Conservation (phyloP, 495 filamentous ascomycete species). For the Aspergillus baeticus region DNA sequence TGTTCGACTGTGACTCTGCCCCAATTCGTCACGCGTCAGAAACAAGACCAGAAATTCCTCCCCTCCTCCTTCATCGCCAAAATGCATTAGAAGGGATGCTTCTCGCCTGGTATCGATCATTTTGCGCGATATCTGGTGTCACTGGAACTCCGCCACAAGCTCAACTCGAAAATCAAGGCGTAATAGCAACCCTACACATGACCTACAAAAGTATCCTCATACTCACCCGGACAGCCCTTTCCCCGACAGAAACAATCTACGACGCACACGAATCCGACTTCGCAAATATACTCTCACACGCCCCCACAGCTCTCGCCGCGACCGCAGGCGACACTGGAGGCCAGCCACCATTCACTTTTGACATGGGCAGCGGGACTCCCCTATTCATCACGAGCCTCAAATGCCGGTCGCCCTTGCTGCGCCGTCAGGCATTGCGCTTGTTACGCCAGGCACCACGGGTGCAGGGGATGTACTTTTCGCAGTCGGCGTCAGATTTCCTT, state of each 20-base stretch:
- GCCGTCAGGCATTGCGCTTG: slow-evolving; percentile 41
- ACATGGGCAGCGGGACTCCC: slow-evolving; percentile 49
- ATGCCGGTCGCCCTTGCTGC: slow-evolving; percentile 44
- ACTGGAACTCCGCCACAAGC: neutral
- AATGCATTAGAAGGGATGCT: neutral
- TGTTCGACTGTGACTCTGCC: slow-evolving; percentile 1
- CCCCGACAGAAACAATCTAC: slow-evolving; percentile 7
- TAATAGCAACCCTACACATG: neutral
- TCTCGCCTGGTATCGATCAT: neutral
- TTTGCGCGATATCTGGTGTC: neutral
- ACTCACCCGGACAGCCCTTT: neutral
- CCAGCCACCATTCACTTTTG: slow-evolving; percentile 44
- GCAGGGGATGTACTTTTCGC: slow-evolving; percentile 20
- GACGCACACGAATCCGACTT: slow-evolving; percentile 23
- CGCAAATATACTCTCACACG: slow-evolving; percentile 18
- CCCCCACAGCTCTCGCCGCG: neutral
- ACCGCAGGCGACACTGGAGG: neutral
- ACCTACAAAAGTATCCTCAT: neutral
- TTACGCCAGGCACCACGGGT: slow-evolving; percentile 27
- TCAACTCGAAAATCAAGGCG: neutral
- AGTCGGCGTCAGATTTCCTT: neutral
- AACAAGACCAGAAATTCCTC: neutral
- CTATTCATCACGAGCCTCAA: slow-evolving; percentile 51
- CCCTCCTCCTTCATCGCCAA: neutral
- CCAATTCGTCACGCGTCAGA: neutral